These are phyloP conservation scores for Amylostereum chailletii DNA, from an alignment of 1,284 basidiomycete genomes.

Conservation along the genomic window DNA sequence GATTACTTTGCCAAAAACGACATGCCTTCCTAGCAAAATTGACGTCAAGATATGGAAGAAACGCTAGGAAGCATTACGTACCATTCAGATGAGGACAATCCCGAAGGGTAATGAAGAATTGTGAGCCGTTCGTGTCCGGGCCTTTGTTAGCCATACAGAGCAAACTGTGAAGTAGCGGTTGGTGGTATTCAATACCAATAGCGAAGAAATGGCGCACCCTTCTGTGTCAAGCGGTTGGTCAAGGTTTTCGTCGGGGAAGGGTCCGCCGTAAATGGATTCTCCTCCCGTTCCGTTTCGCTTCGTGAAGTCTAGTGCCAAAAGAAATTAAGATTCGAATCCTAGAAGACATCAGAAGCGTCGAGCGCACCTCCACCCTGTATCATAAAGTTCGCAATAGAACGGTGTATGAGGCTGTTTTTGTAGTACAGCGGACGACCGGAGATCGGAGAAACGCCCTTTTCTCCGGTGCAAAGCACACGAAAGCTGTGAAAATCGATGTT, in stretches of 20 bases:
- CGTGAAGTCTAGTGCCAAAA: slow-evolving; percentile 46
- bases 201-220: slow-evolving; percentile 28
- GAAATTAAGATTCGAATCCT: no score
- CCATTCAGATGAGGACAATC: slow-evolving; percentile 67
- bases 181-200: neutral
- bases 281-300: slow-evolving; percentile 79
- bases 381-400: slow-evolving; percentile 84
- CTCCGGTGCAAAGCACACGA: slow-evolving; percentile 81
- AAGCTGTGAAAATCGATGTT: slow-evolving; percentile 44
- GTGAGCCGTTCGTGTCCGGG: slow-evolving; percentile 72
- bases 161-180: slow-evolving; percentile 29
- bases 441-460: slow-evolving; percentile 61
- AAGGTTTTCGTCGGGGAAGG: slow-evolving; percentile 74
- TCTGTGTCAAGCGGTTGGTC: slow-evolving; percentile 55
- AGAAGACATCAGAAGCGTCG: neutral
- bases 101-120: slow-evolving; percentile 77
- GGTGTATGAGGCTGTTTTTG: slow-evolving; percentile 72
- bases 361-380: slow-evolving; percentile 69
- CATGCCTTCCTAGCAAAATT: slow-evolving; percentile 52
- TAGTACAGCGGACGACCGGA: slow-evolving; percentile 72
- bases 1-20: slow-evolving; percentile 66
- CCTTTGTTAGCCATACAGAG: slow-evolving; percentile 83
- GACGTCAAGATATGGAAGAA: neutral
- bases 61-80: slow-evolving; percentile 11
- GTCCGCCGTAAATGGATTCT: slow-evolving; percentile 71